Evolutionary conservation across 768 basidiomycete species (phyloP), one percentile per base, ranked within the genome.

Genomic region (Amanita jacksonii): DNA sequence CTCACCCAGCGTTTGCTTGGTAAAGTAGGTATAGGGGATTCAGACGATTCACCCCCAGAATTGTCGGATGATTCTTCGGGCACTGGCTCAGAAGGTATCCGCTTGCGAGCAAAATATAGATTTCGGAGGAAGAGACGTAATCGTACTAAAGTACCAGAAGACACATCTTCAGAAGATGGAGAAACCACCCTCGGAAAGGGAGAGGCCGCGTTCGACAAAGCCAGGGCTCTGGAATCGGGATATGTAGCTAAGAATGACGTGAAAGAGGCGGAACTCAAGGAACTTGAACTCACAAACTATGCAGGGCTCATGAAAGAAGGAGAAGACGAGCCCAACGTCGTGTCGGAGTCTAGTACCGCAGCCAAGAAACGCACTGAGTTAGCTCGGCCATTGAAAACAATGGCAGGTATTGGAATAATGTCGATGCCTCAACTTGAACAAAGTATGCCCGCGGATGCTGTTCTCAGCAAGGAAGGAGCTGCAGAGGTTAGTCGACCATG

Each of bases 371-470:
- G 20, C 18, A 16, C 19, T 15, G 40, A 32, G 28, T 41, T 41
- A 38, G 54, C 62, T 47, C 63, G 67, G 47, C 43, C 72, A n/a
- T 66, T 68, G 5, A 65, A 59, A 43, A 58, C 64, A 3, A 60
- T 64, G 18, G 55, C 62, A n/a, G 35, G 34, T 9, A 43, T 32
- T 16, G 64, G 61, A 4, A 69, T 72, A 62, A 60, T 65, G 5
- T 67, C 65, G 3, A 66, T 72, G 57, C 67, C 68, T 45, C 65
- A 62, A 41, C 61, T 78, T 41, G 89, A 90, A 60, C 89, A 91
- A 59, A 82, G 72, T 54, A 87, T 89, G 77, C 89, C 89, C 35
- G 85, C 87, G 30, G 89, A 91, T 63, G 89, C 89, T 12, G 81
- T 90, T 43, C 62, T 92, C 47, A 73, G 77, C 2, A 79, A 85